phyloP scores from a whole-genome alignment of 108 stramenopile genomes.

The Nitzschia sp. region DNA sequence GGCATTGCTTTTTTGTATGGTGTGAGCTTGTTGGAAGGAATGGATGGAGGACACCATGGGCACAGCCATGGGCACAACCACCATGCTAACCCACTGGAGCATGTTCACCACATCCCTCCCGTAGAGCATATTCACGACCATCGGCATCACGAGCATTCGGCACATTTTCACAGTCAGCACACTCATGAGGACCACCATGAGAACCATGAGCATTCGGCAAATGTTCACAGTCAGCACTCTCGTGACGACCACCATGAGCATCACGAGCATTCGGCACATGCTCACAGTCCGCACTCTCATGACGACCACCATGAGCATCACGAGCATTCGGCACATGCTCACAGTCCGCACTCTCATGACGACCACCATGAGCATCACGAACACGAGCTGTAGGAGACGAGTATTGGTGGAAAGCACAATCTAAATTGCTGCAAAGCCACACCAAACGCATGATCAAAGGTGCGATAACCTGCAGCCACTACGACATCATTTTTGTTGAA shows the following conservation, averaged over 20 bases:
- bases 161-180: background rate
- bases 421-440: no score
- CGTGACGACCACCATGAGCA: conserved; percentile 1
- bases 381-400: no score
- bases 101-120: conserved; percentile 13
- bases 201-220: background rate
- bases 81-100: conserved; percentile 13
- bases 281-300: background rate
- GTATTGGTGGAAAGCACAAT: no score
- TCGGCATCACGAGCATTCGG: conserved; percentile 18
- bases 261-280: background rate
- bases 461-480: no score
- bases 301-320: conserved; percentile 2
- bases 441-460: no score
- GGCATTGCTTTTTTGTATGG: conserved; percentile 82
- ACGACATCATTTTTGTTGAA: no score
- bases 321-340: background rate
- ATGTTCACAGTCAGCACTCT: background rate
- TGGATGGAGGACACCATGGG: conserved; percentile 41
- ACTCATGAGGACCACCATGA: background rate
- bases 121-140: conserved; percentile 14
- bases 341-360: no score
- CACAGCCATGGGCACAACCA: conserved; percentile 34
- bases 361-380: no score
- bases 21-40: conserved; percentile 66